Conservation (phyloP, 106 monocot genomes). For the Posidonia australis region DNA sequence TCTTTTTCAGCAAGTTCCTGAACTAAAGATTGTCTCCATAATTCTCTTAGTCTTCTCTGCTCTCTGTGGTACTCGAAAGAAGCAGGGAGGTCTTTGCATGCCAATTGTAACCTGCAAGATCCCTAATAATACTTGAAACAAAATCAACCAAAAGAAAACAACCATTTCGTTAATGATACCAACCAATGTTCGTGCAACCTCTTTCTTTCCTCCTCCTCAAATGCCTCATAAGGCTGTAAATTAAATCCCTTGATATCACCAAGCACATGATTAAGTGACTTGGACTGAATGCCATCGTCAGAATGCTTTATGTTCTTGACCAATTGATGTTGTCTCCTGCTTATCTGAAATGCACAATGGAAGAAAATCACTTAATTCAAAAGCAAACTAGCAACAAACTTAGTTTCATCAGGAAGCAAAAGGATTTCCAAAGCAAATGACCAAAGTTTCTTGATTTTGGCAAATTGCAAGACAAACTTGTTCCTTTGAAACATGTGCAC, state of each 20-base stretch:
- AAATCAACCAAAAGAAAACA: slow-evolving; percentile 9
- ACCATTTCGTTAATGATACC: slow-evolving; percentile 40
- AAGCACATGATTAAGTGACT: slow-evolving; percentile 49
- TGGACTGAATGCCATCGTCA: slow-evolving; percentile 56
- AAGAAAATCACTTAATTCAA: neutral
- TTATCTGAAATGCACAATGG: slow-evolving; percentile 42
- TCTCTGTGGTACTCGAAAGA: slow-evolving; percentile 26
- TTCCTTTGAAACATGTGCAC: too few species aligned
- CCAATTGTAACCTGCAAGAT: slow-evolving; percentile 42
- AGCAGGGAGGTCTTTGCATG: slow-evolving; percentile 38
- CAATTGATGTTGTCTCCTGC: slow-evolving; percentile 38
- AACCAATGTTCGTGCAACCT: slow-evolving; percentile 60
- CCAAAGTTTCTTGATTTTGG: too few species aligned
- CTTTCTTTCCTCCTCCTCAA: slow-evolving; percentile 50
- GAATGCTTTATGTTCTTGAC: slow-evolving; percentile 51
- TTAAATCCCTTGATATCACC: slow-evolving; percentile 53
- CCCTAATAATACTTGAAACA: neutral
- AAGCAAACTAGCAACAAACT: neutral
- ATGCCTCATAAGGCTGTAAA: slow-evolving; percentile 38
- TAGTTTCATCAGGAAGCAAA: neutral
- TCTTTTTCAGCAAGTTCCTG: slow-evolving; percentile 39
- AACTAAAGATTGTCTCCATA: slow-evolving; percentile 24
- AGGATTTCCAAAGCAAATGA: neutral
- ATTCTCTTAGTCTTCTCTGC: slow-evolving; percentile 20
- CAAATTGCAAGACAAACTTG: neutral